Percentiles rank a stretch among this genome's conserved stretches.
Evolutionary conservation across 2,329 filamentous ascomycete genomes (phyloP).

Genomic region (Dothistroma pini): DNA sequence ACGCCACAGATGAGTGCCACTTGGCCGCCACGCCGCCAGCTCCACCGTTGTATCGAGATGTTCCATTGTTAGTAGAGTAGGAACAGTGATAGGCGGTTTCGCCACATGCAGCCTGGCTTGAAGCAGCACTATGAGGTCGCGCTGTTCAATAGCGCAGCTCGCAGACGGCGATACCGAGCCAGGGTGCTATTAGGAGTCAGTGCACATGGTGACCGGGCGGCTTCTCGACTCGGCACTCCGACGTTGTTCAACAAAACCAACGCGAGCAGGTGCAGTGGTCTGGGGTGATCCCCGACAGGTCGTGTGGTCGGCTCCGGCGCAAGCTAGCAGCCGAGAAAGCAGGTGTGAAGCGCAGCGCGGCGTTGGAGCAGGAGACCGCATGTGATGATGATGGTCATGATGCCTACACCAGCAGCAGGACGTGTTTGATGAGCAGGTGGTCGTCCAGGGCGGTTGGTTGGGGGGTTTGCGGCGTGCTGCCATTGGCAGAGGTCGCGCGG

Average conservation of each 20-base stretch:
- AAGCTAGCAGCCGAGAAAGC: slow-evolving; percentile 1
- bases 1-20: neutral
- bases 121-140: slow-evolving; percentile 5
- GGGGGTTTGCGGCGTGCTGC: neutral
- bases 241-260: neutral
- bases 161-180: neutral
- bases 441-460: neutral
- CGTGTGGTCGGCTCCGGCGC: slow-evolving; percentile 3
- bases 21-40: neutral
- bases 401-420: neutral
- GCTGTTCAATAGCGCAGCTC: neutral
- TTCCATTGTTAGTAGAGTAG: too few relatives aligned
- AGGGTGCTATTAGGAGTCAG: too few relatives aligned
- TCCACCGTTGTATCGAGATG: neutral
- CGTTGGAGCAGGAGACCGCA: neutral
- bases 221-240: neutral
- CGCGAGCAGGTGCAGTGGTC: neutral
- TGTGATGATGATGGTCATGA: neutral
- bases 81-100: neutral
- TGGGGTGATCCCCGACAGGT: slow-evolving; percentile 4
- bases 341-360: neutral
- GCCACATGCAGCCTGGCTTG: neutral
- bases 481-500: neutral
- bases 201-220: neutral
- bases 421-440: neutral